Percentiles rank a stretch among this genome's conserved stretches.
Conservation (phyloP, 768 basidiomycete genomes). For the Aureoboletus auriporus region DNA sequence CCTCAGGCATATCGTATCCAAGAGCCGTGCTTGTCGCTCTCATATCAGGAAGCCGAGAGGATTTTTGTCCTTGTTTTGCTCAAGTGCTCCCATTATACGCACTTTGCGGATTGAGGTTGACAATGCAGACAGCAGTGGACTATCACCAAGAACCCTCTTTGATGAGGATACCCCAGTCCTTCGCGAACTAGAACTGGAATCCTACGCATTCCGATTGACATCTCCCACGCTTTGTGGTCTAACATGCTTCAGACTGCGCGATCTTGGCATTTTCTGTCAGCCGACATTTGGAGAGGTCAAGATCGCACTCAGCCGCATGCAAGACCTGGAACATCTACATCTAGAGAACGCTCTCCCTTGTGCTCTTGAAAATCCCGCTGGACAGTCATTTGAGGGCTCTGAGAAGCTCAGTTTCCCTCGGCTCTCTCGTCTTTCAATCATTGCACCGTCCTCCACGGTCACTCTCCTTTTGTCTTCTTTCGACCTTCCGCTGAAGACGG, state of each 20-base stretch:
- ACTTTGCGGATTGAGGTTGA: neutral
- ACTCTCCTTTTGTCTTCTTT: neutral
- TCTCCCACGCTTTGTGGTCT: too few relatives aligned
- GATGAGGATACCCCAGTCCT: constrained; percentile 32
- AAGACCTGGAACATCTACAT: too few relatives aligned
- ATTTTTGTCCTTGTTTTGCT: constrained; percentile 14
- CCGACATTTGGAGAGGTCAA: too few relatives aligned
- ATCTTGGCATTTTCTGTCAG: too few relatives aligned
- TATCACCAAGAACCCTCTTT: constrained; percentile 24
- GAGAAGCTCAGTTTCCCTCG: too few relatives aligned
- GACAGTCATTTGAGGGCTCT: neutral
- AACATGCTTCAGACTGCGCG: too few relatives aligned
- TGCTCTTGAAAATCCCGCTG: constrained; percentile 11
- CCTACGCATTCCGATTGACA: constrained; percentile 26
- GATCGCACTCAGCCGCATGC: too few relatives aligned
- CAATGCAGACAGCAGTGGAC: constrained; percentile 9
- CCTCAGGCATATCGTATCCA: too few relatives aligned
- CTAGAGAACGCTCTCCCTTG: too few relatives aligned
- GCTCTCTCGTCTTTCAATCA: too few relatives aligned
- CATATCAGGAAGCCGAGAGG: constrained; percentile 17
- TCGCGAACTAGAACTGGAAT: constrained; percentile 33
- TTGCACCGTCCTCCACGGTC: too few relatives aligned
- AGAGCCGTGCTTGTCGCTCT: constrained; percentile 22
- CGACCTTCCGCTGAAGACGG: constrained; percentile 9
- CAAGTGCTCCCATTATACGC: too few relatives aligned